phyloP scores from a whole-genome alignment of 352 stramenopile species.

The Globisporangium apiculatum region DNA sequence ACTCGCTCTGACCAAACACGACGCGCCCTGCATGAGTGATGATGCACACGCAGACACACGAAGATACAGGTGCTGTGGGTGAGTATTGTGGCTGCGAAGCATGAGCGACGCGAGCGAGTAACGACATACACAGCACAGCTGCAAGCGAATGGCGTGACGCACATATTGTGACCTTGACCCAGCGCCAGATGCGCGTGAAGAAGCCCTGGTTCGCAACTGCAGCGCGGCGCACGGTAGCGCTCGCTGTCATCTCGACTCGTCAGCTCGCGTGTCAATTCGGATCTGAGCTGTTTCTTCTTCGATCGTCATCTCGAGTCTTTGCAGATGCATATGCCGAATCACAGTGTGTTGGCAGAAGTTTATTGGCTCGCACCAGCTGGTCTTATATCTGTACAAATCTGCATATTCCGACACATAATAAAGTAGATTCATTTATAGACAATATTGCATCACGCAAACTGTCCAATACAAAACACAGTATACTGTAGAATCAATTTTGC shows the following conservation, averaged over 20 bases:
- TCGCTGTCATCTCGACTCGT: slow-evolving; percentile 36
- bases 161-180: slow-evolving; percentile 46
- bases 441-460: too few relatives aligned
- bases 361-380: background rate
- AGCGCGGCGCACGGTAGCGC: slow-evolving; percentile 45
- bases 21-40: slow-evolving; percentile 26
- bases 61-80: background rate
- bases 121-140: slow-evolving; percentile 19
- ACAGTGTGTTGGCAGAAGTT: background rate
- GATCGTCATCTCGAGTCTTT: background rate
- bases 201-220: slow-evolving; percentile 47
- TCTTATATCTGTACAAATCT: too few relatives aligned
- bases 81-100: background rate
- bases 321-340: too few relatives aligned
- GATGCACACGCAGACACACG: background rate
- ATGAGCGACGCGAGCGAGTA: background rate
- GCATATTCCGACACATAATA: too few relatives aligned
- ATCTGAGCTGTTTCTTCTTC: slow-evolving; percentile 1
- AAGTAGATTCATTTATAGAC: too few relatives aligned
- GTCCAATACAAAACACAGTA: too few relatives aligned
- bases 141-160: slow-evolving; percentile 13
- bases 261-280: too few relatives aligned
- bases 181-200: slow-evolving; percentile 56
- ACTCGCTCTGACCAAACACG: slow-evolving; percentile 66
- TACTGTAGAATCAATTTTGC: too few relatives aligned